Percentiles rank a stretch among this genome's conserved stretches.
Evolutionary conservation across 129 eudicot genomes (phyloP).

Genomic region (Flaveria robusta): DNA sequence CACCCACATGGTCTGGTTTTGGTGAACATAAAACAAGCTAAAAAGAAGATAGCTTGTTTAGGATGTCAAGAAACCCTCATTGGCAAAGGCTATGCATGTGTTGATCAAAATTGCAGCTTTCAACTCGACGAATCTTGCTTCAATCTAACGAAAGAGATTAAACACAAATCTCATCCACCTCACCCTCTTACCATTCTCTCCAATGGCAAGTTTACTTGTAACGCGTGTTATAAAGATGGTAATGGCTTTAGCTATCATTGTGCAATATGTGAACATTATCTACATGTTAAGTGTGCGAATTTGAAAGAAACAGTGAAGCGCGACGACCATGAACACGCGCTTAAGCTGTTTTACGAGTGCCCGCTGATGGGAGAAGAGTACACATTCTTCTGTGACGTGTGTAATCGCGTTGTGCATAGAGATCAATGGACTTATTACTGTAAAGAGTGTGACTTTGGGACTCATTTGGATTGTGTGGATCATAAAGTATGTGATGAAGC

Average conservation of each 20-base stretch:
- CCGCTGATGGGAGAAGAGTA: slow-evolving; percentile 25
- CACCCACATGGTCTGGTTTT: slow-evolving; percentile 48
- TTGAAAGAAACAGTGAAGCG: slow-evolving; percentile 41
- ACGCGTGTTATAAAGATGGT: slow-evolving; percentile 45
- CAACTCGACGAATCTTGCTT: slow-evolving; percentile 54
- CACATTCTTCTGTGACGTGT: slow-evolving; percentile 37
- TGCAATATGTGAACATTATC: slow-evolving; percentile 41
- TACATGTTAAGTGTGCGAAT: slow-evolving; percentile 52
- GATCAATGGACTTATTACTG: slow-evolving; percentile 42
- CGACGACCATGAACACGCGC: slow-evolving; percentile 38
- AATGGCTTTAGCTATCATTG: slow-evolving; percentile 41
- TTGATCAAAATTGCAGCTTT: slow-evolving; percentile 42
- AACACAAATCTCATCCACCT: slow-evolving; percentile 50
- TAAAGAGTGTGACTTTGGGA: slow-evolving; percentile 30
- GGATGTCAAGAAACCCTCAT: slow-evolving; percentile 43
- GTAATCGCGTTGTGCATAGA: slow-evolving; percentile 23
- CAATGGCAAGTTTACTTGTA: slow-evolving; percentile 38
- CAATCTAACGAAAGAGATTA: slow-evolving; percentile 36
- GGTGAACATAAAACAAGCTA: slow-evolving; percentile 34
- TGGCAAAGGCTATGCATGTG: slow-evolving; percentile 41
- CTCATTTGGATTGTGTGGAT: slow-evolving; percentile 41
- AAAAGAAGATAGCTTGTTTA: slow-evolving; percentile 39
- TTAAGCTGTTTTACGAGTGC: slow-evolving; percentile 33
- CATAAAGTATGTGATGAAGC: slow-evolving; percentile 23
- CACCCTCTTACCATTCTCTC: slow-evolving; percentile 46